Percentiles rank a stretch among this genome's conserved stretches.
These are phyloP conservation scores for Apophysomyces ossiformis DNA, from an alignment of 371 early-diverging fungal species.

Conservation along the genomic window DNA sequence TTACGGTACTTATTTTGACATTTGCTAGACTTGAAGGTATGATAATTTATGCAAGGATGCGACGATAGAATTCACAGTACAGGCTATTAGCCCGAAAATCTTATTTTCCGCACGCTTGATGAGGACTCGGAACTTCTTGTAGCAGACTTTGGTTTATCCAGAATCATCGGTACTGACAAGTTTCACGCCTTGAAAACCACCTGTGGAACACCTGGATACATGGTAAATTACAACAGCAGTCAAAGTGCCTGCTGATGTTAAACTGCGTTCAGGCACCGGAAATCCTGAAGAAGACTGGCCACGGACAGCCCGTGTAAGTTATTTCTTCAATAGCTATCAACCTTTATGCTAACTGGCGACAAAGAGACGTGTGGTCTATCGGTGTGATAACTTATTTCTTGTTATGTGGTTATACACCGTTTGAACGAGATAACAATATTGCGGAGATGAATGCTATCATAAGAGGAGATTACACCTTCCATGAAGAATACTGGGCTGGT, in stretches of 20 bases:
- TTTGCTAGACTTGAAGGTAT: slow-evolving; percentile 34
- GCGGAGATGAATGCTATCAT: slow-evolving; percentile 77
- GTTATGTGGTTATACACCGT: slow-evolving; percentile 90
- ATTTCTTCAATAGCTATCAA: not conserved
- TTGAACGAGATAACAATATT: slow-evolving; percentile 71
- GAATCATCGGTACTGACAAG: slow-evolving; percentile 81
- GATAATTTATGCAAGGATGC: not conserved
- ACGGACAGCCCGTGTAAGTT: slow-evolving; percentile 67
- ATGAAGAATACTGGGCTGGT: slow-evolving; percentile 80
- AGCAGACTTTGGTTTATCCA: slow-evolving; percentile 91
- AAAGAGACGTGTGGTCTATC: slow-evolving; percentile 89
- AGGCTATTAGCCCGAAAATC: slow-evolving; percentile 77
- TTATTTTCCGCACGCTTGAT: slow-evolving; percentile 78
- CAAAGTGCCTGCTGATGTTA: not conserved
- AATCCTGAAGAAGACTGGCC: slow-evolving; percentile 71
- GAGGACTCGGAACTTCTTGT: slow-evolving; percentile 76
- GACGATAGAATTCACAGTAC: not conserved
- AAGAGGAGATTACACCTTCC: slow-evolving; percentile 75
- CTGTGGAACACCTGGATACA: slow-evolving; percentile 90
- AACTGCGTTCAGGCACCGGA: slow-evolving; percentile 69
- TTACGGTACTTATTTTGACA: not conserved
- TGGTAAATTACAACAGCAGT: slow-evolving; percentile 40
- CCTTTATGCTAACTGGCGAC: slow-evolving; percentile 43
- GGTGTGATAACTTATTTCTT: slow-evolving; percentile 93
- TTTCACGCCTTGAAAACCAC: slow-evolving; percentile 79